phyloP scores from a whole-genome alignment of 78 protist genomes.

The Parvularia atlantis region DNA sequence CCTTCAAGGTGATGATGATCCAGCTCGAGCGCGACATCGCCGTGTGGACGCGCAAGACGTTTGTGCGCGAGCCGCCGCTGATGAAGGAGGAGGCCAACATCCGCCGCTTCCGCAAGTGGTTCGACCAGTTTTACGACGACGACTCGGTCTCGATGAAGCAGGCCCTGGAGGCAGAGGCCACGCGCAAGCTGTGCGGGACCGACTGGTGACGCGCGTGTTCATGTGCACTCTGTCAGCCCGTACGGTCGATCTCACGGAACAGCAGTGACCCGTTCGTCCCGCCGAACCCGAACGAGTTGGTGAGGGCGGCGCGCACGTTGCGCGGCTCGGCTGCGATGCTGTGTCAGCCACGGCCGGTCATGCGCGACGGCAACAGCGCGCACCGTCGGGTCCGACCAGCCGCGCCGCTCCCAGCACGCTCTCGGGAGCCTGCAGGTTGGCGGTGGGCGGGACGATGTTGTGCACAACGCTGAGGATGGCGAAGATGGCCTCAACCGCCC shows the following conservation, averaged over 20 bases:
- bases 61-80: background rate
- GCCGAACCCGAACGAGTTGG: conserved; percentile 89
- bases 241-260: conserved; percentile 17
- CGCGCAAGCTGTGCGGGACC: too few species aligned
- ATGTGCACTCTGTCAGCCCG: too few species aligned
- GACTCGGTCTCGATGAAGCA: too few species aligned
- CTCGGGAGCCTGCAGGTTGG: conserved; percentile 10
- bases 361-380: too few species aligned
- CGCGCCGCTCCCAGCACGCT: too few species aligned
- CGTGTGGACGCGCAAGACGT: conserved; percentile 2
- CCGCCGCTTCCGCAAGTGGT: background rate
- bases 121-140: background rate
- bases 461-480: conserved; percentile 40
- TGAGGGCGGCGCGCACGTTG: conserved; percentile 33
- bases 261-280: conserved; percentile 73
- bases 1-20: background rate
- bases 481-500: conserved; percentile 82
- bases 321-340: conserved; percentile 1
- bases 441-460: background rate
- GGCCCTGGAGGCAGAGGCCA: too few species aligned
- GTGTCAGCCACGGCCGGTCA: too few species aligned
- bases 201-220: too few species aligned
- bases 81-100: background rate
- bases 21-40: conserved; percentile 9
- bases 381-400: too few species aligned